phyloP scores from a whole-genome alignment of 129 eudicot genomes.

The Ambrosia artemisiifolia region DNA sequence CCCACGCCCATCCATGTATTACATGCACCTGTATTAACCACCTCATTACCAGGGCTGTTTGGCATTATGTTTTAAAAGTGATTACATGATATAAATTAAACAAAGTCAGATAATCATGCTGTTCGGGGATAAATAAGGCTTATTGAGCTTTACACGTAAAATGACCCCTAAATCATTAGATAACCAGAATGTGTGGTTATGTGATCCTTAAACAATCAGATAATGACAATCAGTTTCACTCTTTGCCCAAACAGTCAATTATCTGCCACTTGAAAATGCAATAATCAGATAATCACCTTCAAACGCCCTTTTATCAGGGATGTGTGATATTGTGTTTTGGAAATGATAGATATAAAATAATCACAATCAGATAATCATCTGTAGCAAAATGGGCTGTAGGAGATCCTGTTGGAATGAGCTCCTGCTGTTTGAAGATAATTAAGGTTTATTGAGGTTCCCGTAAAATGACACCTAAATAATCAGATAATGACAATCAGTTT shows the following conservation, averaged over 20 bases:
- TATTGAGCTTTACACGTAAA: too few species aligned
- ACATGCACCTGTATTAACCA: slow-evolving; percentile 67
- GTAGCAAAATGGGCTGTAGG: neutral
- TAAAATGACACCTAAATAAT: neutral
- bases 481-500: neutral
- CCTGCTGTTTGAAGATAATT: neutral
- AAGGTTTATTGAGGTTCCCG: neutral
- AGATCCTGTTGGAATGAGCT: neutral
- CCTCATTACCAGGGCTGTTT: neutral
- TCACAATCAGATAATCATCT: neutral
- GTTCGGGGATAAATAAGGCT: too few species aligned
- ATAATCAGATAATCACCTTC: too few species aligned
- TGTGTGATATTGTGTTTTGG: neutral
- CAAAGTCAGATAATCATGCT: too few species aligned
- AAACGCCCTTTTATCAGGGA: neutral
- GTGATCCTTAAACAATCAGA: too few species aligned
- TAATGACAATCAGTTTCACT: too few species aligned
- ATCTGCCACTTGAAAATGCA: too few species aligned
- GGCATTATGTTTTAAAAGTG: neutral
- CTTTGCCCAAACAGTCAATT: too few species aligned
- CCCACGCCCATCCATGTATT: slow-evolving; percentile 99
- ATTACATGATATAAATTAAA: neutral
- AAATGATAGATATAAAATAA: neutral
- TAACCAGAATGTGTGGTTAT: too few species aligned
- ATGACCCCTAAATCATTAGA: too few species aligned